Evolutionary conservation across 805 yeast genomes (phyloP).

Genomic region (Brettanomyces bruxellensis): DNA sequence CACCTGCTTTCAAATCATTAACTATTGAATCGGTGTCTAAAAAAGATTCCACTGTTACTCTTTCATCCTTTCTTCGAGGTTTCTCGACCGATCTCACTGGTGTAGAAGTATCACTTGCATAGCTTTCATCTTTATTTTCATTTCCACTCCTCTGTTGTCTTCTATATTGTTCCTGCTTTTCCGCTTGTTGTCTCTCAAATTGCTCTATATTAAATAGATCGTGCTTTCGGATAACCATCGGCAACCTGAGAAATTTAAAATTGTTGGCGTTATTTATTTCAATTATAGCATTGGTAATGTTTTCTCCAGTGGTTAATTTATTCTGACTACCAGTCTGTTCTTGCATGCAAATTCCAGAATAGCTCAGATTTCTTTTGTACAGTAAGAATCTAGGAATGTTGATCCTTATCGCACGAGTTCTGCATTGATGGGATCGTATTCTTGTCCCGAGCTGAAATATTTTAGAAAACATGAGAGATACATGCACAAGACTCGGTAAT

Average conservation of each 20-base stretch:
- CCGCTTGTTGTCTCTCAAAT: neutral
- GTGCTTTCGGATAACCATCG: neutral
- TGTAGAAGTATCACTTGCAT: neutral
- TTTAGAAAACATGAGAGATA: no score
- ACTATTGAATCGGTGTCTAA: constrained; percentile 60
- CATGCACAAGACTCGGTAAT: no score
- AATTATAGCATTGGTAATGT: constrained; percentile 20
- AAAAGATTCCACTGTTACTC: constrained; percentile 24
- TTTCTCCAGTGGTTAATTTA: constrained; percentile 12
- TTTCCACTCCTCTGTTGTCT: neutral
- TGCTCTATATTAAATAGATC: constrained; percentile 2
- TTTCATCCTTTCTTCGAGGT: constrained; percentile 5
- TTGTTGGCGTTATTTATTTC: constrained; percentile 20
- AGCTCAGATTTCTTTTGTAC: no score
- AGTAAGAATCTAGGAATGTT: no score
- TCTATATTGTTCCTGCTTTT: neutral
- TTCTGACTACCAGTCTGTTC: neutral
- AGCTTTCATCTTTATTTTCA: neutral
- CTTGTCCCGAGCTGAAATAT: no score
- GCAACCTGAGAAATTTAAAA: constrained; percentile 1
- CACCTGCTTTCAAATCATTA: constrained; percentile 41
- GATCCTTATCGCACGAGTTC: no score
- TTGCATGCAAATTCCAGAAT: neutral
- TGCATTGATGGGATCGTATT: no score
- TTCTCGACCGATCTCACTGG: neutral